Percentiles rank a stretch among this genome's conserved stretches.
These are phyloP conservation scores for Paracamarosporium sp. DNA, from an alignment of 2,329 filamentous ascomycete genomes.

Conservation along the genomic window DNA sequence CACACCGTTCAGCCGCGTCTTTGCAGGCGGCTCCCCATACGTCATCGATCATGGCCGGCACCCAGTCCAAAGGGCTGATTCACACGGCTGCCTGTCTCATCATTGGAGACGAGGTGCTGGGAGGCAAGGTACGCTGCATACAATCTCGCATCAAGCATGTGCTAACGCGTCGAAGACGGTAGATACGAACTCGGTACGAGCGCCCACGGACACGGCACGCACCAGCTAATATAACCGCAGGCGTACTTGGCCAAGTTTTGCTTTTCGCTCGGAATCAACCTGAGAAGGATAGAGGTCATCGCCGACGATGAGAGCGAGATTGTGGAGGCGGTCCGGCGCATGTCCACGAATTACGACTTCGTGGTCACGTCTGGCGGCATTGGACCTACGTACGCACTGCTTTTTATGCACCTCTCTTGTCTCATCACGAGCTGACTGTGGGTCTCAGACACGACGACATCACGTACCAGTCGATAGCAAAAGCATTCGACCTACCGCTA, in stretches of 20 bases:
- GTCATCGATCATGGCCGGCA: constrained; percentile 55
- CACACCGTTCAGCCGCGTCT: constrained; percentile 54
- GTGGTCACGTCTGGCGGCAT: constrained; percentile 96
- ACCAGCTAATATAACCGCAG: constrained; percentile 27
- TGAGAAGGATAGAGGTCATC: constrained; percentile 92
- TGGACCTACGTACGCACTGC: constrained; percentile 80
- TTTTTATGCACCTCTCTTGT: not conserved
- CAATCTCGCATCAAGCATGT: constrained; percentile 1
- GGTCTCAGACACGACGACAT: constrained; percentile 87
- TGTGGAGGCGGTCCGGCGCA: constrained; percentile 81
- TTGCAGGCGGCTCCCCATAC: constrained; percentile 36
- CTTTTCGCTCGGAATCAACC: constrained; percentile 68
- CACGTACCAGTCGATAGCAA: constrained; percentile 92
- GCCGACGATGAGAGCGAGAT: constrained; percentile 92
- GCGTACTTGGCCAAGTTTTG: constrained; percentile 71
- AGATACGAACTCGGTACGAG: constrained; percentile 65
- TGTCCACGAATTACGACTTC: constrained; percentile 91
- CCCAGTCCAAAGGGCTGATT: constrained; percentile 70
- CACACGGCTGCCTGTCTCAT: constrained; percentile 91
- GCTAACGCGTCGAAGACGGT: constrained; percentile 59
- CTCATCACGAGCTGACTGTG: constrained; percentile 21
- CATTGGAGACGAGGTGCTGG: constrained; percentile 96
- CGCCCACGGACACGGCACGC: not conserved
- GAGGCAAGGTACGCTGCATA: constrained; percentile 75
- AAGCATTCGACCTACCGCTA: constrained; percentile 80